Evolutionary conservation across 176 grass and related monocot genomes (phyloP).

Genomic region (Elymus sibiricus): DNA sequence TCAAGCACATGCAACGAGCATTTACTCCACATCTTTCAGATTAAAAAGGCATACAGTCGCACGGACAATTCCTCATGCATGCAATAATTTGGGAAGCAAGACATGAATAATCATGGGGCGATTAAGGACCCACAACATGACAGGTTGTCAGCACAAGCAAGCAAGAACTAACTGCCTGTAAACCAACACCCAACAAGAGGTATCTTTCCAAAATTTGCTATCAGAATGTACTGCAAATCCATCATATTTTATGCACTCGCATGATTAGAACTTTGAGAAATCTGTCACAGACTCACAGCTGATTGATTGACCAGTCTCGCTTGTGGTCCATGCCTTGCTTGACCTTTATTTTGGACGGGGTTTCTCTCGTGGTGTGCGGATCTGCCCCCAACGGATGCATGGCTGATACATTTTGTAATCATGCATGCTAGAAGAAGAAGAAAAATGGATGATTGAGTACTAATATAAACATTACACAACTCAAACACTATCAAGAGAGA

Average conservation of each 20-base stretch:
- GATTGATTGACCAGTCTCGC: neutral
- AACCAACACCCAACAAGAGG: neutral
- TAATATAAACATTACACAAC: too few species aligned
- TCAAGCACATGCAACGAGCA: neutral
- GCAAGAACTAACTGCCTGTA: neutral
- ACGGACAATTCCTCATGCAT: conserved; percentile 7
- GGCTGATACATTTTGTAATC: neutral
- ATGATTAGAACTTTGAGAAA: neutral
- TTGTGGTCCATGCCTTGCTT: neutral
- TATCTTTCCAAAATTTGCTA: neutral
- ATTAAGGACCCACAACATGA: conserved; percentile 10
- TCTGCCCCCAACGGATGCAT: neutral
- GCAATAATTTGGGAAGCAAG: conserved; percentile 11
- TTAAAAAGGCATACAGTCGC: neutral
- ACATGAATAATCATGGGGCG: conserved; percentile 5
- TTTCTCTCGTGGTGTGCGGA: neutral
- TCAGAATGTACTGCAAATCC: neutral
- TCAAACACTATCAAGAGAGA: neutral
- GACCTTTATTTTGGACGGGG: neutral
- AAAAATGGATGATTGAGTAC: neutral
- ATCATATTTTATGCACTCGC: neutral
- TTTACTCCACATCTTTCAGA: neutral
- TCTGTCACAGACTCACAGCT: neutral
- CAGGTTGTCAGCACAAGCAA: neutral
- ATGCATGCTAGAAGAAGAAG: neutral